Conservation (phyloP, 2,329 filamentous ascomycete genomes). For the Alternaria longipes region DNA sequence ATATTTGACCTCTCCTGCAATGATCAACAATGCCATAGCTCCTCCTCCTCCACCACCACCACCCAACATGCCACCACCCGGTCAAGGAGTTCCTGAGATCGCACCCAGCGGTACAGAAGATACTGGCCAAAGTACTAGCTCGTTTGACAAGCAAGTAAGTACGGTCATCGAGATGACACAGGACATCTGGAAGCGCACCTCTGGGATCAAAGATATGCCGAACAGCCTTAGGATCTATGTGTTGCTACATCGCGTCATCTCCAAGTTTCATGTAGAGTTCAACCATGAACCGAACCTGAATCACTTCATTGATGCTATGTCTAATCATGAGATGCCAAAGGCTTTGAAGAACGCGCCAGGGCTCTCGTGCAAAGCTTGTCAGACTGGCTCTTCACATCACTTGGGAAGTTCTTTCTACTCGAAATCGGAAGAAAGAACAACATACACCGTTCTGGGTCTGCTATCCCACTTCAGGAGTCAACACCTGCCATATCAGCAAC, state of each 20-base stretch:
- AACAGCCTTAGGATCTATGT: conserved; percentile 70
- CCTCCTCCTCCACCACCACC: conserved; percentile 34
- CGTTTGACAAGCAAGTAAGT: conserved; percentile 53
- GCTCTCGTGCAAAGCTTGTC: conserved; percentile 56
- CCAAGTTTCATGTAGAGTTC: conserved; percentile 67
- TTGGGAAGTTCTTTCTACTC: conserved; percentile 45
- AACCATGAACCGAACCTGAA: conserved; percentile 65
- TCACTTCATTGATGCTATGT: conserved; percentile 61
- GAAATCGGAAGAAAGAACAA: conserved; percentile 51
- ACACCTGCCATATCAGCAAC: conserved; percentile 50
- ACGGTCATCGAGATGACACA: conserved; percentile 60
- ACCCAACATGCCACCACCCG: conserved; percentile 31
- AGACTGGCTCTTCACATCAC: conserved; percentile 39
- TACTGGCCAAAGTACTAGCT: conserved; percentile 43
- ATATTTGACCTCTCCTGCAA: conserved; percentile 46
- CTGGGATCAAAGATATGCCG: conserved; percentile 68
- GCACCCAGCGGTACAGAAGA: conserved; percentile 29
- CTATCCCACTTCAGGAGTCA: conserved; percentile 69
- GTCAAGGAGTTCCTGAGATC: conserved; percentile 29
- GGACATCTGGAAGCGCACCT: conserved; percentile 70
- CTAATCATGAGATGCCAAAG: conserved; percentile 53
- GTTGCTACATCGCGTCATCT: conserved; percentile 70
- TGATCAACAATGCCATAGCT: conserved; percentile 39
- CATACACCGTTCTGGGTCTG: conserved; percentile 62
- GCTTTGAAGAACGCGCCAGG: conserved; percentile 56